Evolutionary conservation across 805 yeast genomes (phyloP), one percentile per base, ranked within the genome.

Genomic region (Schwanniomyces occidentalis): DNA sequence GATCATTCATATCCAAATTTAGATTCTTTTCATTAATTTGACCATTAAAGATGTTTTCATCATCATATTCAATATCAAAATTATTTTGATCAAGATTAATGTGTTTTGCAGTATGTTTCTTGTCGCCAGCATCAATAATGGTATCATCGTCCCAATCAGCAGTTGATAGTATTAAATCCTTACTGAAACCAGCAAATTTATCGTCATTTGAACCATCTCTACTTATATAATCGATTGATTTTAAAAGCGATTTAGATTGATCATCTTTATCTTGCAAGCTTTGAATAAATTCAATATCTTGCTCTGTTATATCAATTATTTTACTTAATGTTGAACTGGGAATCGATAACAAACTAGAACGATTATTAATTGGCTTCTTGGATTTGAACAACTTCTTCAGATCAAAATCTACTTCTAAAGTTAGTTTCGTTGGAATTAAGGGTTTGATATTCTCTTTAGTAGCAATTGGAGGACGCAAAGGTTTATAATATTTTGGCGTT

Each of bases 1-100:
- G 85, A 58, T 93, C 99, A 53, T 90, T 93, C 82, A 89, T 74
- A 58, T 91, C 95, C 27, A 93, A 60, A 44, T 70, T 71, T 25
- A 81, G 55, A 18, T 65, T 65, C 3, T 61, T 66, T 4, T 56
- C 40, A 30, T 61, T 55, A 34, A 66, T 61, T 27, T 52, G 71
- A 2, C 96, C 98, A 25, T 85, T 82, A 34, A 90, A 75, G n/a
- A 93, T 73, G 42, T 75, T 68, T 17, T 80, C 85, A 48, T 85
- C 91, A 19, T 80, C 82, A 34, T 78, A 78, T 33, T 61, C 57
- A 25, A 28, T 29, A 7, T 35, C 34, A 2, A 29, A 27, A 26
- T 34, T 10, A 16, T 42, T 28, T 40, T 51, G 51, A 35, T 64
- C 53, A 12, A 38, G 30, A 15, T 48, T 48, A 8, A 22, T 23